Evolutionary conservation across 2,329 filamentous ascomycete species (phyloP).

Genomic region (Colletotrichum sp.): DNA sequence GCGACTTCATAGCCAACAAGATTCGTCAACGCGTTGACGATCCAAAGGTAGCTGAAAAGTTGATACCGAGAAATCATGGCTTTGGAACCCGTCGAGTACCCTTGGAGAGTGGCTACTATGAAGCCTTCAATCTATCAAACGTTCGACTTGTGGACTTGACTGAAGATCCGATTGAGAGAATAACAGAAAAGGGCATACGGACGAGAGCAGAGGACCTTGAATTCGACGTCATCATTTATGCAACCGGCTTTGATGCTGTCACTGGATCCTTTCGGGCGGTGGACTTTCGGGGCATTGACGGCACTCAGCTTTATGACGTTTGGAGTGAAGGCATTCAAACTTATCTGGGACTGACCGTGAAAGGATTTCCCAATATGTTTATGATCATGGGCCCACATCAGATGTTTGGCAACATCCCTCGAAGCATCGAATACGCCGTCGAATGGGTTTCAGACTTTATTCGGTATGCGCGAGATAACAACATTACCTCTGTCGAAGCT

Average conservation of each 20-base stretch:
- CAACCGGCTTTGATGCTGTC: constrained; percentile 46
- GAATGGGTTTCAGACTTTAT: constrained; percentile 41
- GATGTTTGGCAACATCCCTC: constrained; percentile 47
- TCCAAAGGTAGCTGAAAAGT: constrained; percentile 35
- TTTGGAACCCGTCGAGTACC: constrained; percentile 36
- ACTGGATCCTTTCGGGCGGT: constrained; percentile 33
- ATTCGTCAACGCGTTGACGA: constrained; percentile 39
- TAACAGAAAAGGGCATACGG: constrained; percentile 40
- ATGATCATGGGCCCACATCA: constrained; percentile 50
- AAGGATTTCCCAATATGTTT: constrained; percentile 53
- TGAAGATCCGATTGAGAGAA: constrained; percentile 41
- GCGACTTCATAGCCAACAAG: constrained; percentile 36
- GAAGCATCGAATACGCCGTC: constrained; percentile 47
- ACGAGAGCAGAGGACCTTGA: constrained; percentile 33
- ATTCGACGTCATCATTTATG: constrained; percentile 43
- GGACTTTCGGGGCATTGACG: constrained; percentile 36
- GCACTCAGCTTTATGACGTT: constrained; percentile 29
- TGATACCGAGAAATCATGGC: constrained; percentile 35
- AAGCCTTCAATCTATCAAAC: constrained; percentile 51
- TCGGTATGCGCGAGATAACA: constrained; percentile 33
- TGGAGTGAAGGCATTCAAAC: constrained; percentile 40
- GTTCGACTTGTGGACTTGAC: constrained; percentile 52
- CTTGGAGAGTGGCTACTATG: constrained; percentile 54
- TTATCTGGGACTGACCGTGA: constrained; percentile 45
- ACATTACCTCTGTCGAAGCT: constrained; percentile 41